Base-by-base conservation (phyloP, 805 yeast genomes). In the Wickerhamomyces mucosus region DNA sequence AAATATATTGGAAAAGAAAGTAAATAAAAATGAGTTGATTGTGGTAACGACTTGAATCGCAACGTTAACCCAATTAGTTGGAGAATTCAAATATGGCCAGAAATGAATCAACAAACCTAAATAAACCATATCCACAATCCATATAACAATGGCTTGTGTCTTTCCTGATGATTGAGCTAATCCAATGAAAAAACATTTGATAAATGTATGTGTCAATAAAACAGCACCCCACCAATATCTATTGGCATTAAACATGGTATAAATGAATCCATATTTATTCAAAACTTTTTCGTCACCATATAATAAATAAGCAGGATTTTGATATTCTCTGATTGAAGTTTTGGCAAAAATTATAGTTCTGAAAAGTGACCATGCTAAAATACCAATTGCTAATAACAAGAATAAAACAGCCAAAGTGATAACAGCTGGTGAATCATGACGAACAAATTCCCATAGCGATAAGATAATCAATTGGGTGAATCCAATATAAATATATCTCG, bases 381-480 rank as follows among this genome's bases (percentile, higher is more conserved):
- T 62, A 3, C 73, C 71, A 6, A 78, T 38, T 2, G 82, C 64
- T 35, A 79, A 58, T 2, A 84, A 29, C 25, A 88, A 59, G 54
- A 83, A 76, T 29, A 88, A 58, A 22, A 72, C 78, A 3, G 95
- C 89, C 37, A 84, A 58, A 5, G 84, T 86, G 36, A 88, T 73
- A 19, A 88, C 85, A 1, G 95, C 96, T 1, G 94, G 80, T 1
- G 96, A 85, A 49, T 88, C 96, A 32, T 69, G 60, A 46, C 67
- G 68, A 7, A 79, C 72, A 55, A 85, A 86, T 60, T 88, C 95
- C 92, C 94, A 88, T 33, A 86, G 63, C 9, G 95, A 76, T 36
- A 88, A 66, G 32, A 86, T 72, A 13, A 76, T 64, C 36, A 88
- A 58, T 54, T 86, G 94, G 3, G 94, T 75, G 55, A 83, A 85